Evolutionary conservation across 1,139 yeast genomes (phyloP), one percentile per base, ranked within the genome.

Genomic region (Hanseniaspora uvarum): DNA sequence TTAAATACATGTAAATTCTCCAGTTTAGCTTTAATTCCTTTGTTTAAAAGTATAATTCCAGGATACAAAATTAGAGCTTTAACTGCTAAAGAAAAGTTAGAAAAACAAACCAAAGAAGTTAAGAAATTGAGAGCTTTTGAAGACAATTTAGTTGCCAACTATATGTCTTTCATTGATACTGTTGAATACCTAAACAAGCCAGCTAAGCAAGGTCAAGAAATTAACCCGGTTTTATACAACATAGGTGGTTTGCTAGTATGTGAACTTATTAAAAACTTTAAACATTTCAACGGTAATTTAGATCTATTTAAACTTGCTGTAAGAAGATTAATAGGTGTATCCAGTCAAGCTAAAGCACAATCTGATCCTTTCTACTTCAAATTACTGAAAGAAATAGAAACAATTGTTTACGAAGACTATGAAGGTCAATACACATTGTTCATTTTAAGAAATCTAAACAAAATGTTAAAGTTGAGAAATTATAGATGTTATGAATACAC

Each of bases 401-500:
- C 74, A 11, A 66, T 87, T 34, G 73, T 92, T 56, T 95, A 85
- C 65, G 78, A 74, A 21, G 86, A 81, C 61, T 80, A 78, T 52
- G 78, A 79, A 63, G 98, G 98, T 55, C 87, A 81, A 59, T 78
- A 87, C 31, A 80, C 95, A 4, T 74, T 79, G 57, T 96, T 88
- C 58, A 68, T 87, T 38, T 79, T 84, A 3, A 76, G 83, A 63
- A 69, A 82, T 23, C 65, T 89, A 58, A 72, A 83, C 53, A 85
- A 85, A 63, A 79, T 88, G 56, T 70, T 89, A 55, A 83, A 79
- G 61, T 81, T 82, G 37, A 80, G 94, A 62, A 79, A 81, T 54
- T 92, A 76, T 65, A 78, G 85, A 59, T 87, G 89, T 16, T 95
- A 88, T 66, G 95, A 88, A 64, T 78, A 86, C 28, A 89, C 86